phyloP scores from a whole-genome alignment of 768 basidiomycete genomes.

The Mycena crocata region DNA sequence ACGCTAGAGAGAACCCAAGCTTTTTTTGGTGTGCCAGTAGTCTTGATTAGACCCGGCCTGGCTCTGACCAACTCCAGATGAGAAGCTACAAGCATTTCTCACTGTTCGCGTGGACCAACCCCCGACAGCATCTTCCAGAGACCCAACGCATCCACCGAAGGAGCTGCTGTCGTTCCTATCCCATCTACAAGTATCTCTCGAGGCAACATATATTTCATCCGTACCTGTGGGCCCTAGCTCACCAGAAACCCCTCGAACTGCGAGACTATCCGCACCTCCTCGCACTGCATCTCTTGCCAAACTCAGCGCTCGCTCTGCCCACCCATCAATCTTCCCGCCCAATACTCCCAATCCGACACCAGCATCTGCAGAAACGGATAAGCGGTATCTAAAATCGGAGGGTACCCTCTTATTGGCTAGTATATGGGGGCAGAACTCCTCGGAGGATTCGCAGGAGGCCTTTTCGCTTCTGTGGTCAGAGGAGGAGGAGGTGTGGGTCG shows the following conservation, averaged over 20 bases:
- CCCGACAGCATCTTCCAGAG: constrained; percentile 45
- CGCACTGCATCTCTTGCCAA: constrained; percentile 62
- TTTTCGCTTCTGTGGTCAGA: constrained; percentile 79
- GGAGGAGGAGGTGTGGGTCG: constrained; percentile 74
- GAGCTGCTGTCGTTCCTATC: constrained; percentile 69
- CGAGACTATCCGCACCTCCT: constrained; percentile 61
- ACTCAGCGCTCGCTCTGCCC: constrained; percentile 51
- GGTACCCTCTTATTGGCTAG: constrained; percentile 78
- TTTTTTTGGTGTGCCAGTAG: constrained; percentile 70
- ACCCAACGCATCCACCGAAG: constrained; percentile 55
- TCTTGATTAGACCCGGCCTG: constrained; percentile 25
- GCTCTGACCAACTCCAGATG: constrained; percentile 54
- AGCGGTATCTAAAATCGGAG: constrained; percentile 80
- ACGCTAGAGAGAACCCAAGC: constrained; percentile 69
- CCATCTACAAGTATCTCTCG: constrained; percentile 82
- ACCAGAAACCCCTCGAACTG: constrained; percentile 51
- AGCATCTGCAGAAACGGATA: constrained; percentile 75
- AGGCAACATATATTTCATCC: constrained; percentile 82
- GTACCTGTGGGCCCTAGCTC: constrained; percentile 44
- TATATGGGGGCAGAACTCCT: constrained; percentile 77
- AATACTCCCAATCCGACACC: constrained; percentile 89
- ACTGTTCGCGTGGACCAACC: constrained; percentile 73
- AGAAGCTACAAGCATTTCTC: constrained; percentile 63
- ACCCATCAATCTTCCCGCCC: constrained; percentile 83
- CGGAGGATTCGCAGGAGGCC: constrained; percentile 60